Base-by-base conservation (phyloP, 2,329 filamentous ascomycete species). In the Ophiosphaerella korrae region DNA sequence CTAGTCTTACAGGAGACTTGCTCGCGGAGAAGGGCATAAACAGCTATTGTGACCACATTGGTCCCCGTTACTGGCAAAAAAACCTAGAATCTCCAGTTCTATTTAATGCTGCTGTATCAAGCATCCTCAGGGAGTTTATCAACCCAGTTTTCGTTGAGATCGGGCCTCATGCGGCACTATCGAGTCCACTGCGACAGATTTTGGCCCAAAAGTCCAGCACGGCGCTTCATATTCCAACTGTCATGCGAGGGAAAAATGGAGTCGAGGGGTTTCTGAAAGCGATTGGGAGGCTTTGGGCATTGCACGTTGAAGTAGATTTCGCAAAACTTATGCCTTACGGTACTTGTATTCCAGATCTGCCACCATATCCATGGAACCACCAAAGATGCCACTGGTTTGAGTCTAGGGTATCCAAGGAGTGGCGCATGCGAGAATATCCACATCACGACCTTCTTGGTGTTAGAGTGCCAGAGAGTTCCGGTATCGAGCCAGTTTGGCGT, bases 371-470 rank as follows among this genome's bases (percentile, higher is more conserved):
- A 6, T 60, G 55, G 55, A 45, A 55, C 16, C 52, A 54, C 26
- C 14, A 16, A 1, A 42, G 31, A 5, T 31, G 23, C 5, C 52
- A 51, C 38, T 56, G 52, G 56, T 13, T 43, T 12, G 40, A 46
- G 26, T n/a, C 36, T 1, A 47, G 42, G 3, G 2, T 44, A 3
- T 3, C n/a, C 26, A 23, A 39, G 3, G 48, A 52, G 1, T 50
- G 37, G 26, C 42, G 57, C 18, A 26, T 40, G 32, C 57, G 21
- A 59, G 59, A 59, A 35, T 65, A 37, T 40, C 43, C 12, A 36
- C 62, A 42, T 63, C 58, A 62, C 42, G 42, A 60, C 62, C 31
- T 61, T 24, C 14, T 44, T 3, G 42, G 42, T 8, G 14, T 39
- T 6, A n/a, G 38, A 8, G 5, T 41, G 1, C 13, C 37, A 0